Percentiles rank a stretch among this genome's conserved stretches.
phyloP scores from a whole-genome alignment of 2,329 filamentous ascomycete genomes.

The Malbranchea cinnamomea region DNA sequence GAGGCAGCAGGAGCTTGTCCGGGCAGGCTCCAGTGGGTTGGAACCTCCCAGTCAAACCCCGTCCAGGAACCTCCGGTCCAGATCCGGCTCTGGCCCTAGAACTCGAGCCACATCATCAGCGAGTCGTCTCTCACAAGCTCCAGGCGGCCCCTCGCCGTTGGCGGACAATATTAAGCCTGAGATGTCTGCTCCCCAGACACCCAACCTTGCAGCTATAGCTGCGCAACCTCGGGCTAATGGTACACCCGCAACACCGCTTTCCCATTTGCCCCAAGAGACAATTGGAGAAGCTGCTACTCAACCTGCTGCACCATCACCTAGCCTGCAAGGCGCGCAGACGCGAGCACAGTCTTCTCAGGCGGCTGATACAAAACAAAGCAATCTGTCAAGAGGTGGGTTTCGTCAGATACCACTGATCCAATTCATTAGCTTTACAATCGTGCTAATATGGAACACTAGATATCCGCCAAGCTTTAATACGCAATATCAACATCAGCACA shows the following conservation, averaged over 20 bases:
- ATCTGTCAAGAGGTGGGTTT: too few relatives aligned
- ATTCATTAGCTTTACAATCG: too few relatives aligned
- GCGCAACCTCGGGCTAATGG: too few relatives aligned
- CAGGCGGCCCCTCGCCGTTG: too few relatives aligned
- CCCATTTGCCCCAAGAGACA: neutral
- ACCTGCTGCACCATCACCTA: neutral
- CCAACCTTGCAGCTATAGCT: too few relatives aligned
- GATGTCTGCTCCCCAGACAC: too few relatives aligned
- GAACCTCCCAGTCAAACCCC: constrained; percentile 10
- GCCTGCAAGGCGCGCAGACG: neutral
- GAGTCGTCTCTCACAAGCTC: too few relatives aligned
- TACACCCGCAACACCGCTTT: too few relatives aligned
- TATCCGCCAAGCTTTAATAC: constrained; percentile 49
- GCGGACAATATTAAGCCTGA: too few relatives aligned
- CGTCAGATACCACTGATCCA: too few relatives aligned
- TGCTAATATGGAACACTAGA: too few relatives aligned
- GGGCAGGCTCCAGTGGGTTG: constrained; percentile 29
- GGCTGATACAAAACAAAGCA: constrained; percentile 14
- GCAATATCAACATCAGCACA: constrained; percentile 49
- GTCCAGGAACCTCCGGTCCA: constrained; percentile 24
- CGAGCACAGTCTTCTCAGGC: neutral
- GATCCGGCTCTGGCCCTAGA: constrained; percentile 6
- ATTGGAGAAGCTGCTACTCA: neutral
- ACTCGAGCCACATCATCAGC: constrained; percentile 3
- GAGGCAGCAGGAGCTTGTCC: constrained; percentile 37